Evolutionary conservation across 805 yeast species (phyloP).

Genomic region (Hanseniaspora lindneri): DNA sequence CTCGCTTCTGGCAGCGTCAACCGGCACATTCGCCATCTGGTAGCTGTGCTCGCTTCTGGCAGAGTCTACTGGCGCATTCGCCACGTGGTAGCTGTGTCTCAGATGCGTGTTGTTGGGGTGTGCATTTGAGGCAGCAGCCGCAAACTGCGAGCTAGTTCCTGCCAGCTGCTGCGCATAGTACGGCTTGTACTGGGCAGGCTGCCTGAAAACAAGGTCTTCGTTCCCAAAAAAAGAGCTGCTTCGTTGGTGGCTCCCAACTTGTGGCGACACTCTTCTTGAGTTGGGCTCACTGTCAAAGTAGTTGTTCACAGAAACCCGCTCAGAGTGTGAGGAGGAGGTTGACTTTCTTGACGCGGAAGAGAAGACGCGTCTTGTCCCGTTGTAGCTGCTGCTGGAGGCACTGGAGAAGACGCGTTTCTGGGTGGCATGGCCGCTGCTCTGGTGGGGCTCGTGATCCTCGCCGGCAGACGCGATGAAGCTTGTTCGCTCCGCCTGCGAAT

Average conservation of each 20-base stretch:
- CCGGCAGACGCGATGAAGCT: too few species aligned
- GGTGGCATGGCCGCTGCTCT: too few species aligned
- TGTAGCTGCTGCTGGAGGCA: not conserved
- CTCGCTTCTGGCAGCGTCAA: not conserved
- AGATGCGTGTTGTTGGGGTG: too few species aligned
- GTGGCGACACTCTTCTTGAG: too few species aligned
- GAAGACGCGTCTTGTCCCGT: not conserved
- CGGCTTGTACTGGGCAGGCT: constrained; percentile 6
- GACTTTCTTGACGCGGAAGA: constrained; percentile 4
- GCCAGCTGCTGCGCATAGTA: constrained; percentile 12
- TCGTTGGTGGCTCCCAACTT: constrained; percentile 4
- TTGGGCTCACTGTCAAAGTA: not conserved
- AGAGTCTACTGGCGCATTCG: not conserved
- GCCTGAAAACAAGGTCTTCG: not conserved
- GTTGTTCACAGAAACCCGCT: not conserved
- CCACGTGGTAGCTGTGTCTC: constrained; percentile 9
- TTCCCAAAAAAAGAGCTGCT: constrained; percentile 5
- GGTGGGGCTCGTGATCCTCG: too few species aligned
- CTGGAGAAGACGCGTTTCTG: constrained; percentile 6
- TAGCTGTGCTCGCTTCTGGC: not conserved
- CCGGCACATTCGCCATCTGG: too few species aligned
- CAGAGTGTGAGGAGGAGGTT: not conserved
- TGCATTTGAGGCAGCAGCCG: too few species aligned
- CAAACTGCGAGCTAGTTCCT: not conserved
- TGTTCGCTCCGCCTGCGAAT: too few species aligned